These are phyloP conservation scores for Pueraria montana DNA, from an alignment of 306 rosid genomes.

Conservation along the genomic window DNA sequence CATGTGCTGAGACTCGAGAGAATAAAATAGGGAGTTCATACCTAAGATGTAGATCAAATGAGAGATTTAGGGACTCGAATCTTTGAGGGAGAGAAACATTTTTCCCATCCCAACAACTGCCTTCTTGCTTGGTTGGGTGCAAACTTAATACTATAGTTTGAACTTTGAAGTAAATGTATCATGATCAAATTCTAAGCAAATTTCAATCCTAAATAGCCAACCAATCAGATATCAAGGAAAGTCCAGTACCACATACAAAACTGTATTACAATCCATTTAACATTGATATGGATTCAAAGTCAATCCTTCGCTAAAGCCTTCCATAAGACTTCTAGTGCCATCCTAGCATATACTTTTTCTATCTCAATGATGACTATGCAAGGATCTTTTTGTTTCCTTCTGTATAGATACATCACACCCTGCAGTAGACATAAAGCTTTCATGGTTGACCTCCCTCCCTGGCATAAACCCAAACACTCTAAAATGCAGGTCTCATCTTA, in stretches of 20 bases:
- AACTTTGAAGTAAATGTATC: not conserved
- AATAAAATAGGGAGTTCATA: slow-evolving; percentile 8
- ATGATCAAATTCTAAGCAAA: not conserved
- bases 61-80: not conserved
- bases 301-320: slow-evolving; percentile 7
- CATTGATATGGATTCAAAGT: slow-evolving; percentile 6
- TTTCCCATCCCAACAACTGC: slow-evolving; percentile 3
- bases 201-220: not conserved
- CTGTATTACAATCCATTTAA: not conserved
- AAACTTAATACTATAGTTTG: not conserved
- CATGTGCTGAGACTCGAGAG: not conserved
- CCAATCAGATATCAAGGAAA: slow-evolving; percentile 1
- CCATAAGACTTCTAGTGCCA: not conserved
- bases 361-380: slow-evolving; percentile 17
- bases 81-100: not conserved
- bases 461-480: slow-evolving; percentile 24
- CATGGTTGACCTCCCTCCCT: slow-evolving; percentile 7
- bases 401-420: slow-evolving; percentile 14
- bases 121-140: not conserved
- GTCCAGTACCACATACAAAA: not conserved
- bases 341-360: not conserved
- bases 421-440: slow-evolving; percentile 8
- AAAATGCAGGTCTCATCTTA: slow-evolving; percentile 26
- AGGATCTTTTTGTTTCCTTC: slow-evolving; percentile 18
- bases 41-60: not conserved